phyloP scores from a whole-genome alignment of 2,329 filamentous ascomycete genomes.

The Ophiostoma montium region DNA sequence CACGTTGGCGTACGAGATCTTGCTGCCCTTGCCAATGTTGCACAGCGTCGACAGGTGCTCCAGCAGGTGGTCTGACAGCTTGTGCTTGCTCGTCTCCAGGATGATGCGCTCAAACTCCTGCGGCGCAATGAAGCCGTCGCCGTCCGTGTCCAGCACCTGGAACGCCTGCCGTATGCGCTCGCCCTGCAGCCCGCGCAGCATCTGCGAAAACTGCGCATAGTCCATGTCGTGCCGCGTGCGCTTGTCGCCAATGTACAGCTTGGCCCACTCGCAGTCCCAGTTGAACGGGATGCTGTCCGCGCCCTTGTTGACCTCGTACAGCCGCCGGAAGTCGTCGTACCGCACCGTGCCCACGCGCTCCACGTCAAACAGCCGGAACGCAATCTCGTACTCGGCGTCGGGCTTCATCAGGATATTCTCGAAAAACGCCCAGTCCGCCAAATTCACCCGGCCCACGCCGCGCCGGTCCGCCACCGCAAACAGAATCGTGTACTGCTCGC shows the following conservation, averaged over 20 bases:
- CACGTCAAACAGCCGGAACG: conserved; percentile 89
- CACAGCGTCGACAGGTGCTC: conserved; percentile 84
- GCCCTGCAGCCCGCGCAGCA: conserved; percentile 90
- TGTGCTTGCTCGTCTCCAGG: conserved; percentile 80
- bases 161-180: conserved; percentile 95
- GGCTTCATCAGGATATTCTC: conserved; percentile 88
- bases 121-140: conserved; percentile 88
- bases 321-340: conserved; percentile 71
- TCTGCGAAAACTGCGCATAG: conserved; percentile 94
- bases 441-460: conserved; percentile 54
- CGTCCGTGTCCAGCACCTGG: conserved; percentile 77
- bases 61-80: conserved; percentile 90
- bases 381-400: conserved; percentile 97
- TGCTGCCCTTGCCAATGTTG: conserved; percentile 82
- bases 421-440: conserved; percentile 84
- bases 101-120: conserved; percentile 97
- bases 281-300: conserved; percentile 78
- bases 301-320: conserved; percentile 85
- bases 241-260: conserved; percentile 80
- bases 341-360: conserved; percentile 73
- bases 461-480: conserved; percentile 82
- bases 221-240: conserved; percentile 82
- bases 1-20: conserved; percentile 95
- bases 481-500: conserved; percentile 87
- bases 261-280: conserved; percentile 95